phyloP scores from a whole-genome alignment of 2,329 filamentous ascomycete genomes.

The Grosmannia penicillata region DNA sequence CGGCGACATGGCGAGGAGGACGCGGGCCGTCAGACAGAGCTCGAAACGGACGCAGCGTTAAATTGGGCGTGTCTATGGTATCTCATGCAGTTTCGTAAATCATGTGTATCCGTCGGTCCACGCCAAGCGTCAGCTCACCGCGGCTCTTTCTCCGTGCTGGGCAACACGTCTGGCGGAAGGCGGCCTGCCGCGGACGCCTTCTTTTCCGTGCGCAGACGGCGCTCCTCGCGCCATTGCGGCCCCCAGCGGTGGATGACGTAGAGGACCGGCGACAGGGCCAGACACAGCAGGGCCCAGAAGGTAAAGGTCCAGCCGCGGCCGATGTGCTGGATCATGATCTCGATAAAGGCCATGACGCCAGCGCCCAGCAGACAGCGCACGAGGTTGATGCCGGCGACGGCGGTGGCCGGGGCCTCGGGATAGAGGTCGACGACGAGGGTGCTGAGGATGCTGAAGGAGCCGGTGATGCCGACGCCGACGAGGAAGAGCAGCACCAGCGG shows the following conservation, averaged over 20 bases:
- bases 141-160: no score
- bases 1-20: no score
- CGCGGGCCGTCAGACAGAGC: no score
- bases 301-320: constrained; percentile 50
- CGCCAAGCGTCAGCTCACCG: no score
- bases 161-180: no score
- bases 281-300: constrained; percentile 36
- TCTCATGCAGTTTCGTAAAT: no score
- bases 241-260: constrained; percentile 35
- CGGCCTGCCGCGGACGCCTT: no score
- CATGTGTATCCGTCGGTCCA: no score
- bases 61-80: no score
- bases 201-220: constrained; percentile 17
- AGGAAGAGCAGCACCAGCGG: constrained; percentile 42
- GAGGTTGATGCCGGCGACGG: constrained; percentile 49
- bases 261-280: constrained; percentile 31
- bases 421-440: constrained; percentile 50
- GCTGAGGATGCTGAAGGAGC: constrained; percentile 48
- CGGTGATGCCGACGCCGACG: constrained; percentile 42
- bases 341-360: constrained; percentile 41
- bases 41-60: no score
- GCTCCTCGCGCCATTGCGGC: constrained; percentile 29
- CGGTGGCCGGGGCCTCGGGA: constrained; percentile 43
- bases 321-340: constrained; percentile 39
- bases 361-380: constrained; percentile 47